phyloP scores from a whole-genome alignment of 805 yeast species.

The Spathaspora passalidarum region DNA sequence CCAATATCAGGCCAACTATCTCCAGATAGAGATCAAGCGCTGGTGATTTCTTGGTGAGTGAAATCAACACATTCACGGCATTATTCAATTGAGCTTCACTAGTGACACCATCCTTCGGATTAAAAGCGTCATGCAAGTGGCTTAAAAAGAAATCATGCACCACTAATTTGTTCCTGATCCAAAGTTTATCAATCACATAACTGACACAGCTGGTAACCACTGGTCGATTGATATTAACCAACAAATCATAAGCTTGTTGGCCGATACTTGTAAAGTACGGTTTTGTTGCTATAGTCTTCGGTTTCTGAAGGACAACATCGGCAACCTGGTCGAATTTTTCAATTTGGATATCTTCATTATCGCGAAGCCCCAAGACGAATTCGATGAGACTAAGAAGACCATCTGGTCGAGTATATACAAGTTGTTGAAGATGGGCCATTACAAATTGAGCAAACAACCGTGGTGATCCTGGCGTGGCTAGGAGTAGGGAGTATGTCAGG shows the following conservation, averaged over 20 bases:
- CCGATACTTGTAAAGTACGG: slow-evolving; percentile 61
- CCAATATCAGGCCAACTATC: slow-evolving; percentile 28
- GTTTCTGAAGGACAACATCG: slow-evolving; percentile 62
- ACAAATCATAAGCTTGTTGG: slow-evolving; percentile 56
- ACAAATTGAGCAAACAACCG: slow-evolving; percentile 46
- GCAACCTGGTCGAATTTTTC: slow-evolving; percentile 66
- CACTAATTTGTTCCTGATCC: slow-evolving; percentile 46
- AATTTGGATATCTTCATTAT: slow-evolving; percentile 60
- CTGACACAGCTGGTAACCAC: slow-evolving; percentile 54
- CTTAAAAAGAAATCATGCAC: slow-evolving; percentile 58
- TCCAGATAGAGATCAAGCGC: slow-evolving; percentile 20
- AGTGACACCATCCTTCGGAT: slow-evolving; percentile 34
- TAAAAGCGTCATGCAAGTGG: slow-evolving; percentile 44
- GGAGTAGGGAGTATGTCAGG: slow-evolving; percentile 55
- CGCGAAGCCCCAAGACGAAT: slow-evolving; percentile 72
- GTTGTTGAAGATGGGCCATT: slow-evolving; percentile 45
- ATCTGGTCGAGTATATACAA: slow-evolving; percentile 52
- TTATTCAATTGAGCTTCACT: slow-evolving; percentile 55
- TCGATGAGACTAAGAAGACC: slow-evolving; percentile 79
- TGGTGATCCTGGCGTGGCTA: slow-evolving; percentile 45
- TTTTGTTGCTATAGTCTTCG: slow-evolving; percentile 43
- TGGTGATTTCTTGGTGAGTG: slow-evolving; percentile 47
- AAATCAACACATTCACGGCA: slow-evolving; percentile 60
- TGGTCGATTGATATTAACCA: slow-evolving; percentile 61
- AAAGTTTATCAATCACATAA: slow-evolving; percentile 52